Percentiles rank a stretch among this genome's conserved stretches.
Conservation (phyloP, 1,284 basidiomycete genomes). For the Malassezia yamatoensis region DNA sequence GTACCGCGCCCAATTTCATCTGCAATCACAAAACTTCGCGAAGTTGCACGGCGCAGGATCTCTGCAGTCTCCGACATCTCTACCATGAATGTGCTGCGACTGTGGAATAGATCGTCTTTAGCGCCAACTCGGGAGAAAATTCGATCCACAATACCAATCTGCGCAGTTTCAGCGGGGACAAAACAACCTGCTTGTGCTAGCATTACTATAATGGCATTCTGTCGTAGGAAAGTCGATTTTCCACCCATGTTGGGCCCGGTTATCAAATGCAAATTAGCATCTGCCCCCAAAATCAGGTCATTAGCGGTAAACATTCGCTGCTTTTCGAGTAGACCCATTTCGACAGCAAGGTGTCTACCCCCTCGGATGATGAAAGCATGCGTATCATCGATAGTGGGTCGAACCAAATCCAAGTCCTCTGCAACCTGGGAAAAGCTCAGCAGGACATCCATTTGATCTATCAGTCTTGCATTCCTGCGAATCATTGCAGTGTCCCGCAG, state of each 20-base stretch:
- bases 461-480: slow-evolving; percentile 65
- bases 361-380: slow-evolving; percentile 57
- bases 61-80: slow-evolving; percentile 52
- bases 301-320: slow-evolving; percentile 55
- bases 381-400: slow-evolving; percentile 60
- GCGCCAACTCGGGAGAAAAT: slow-evolving; percentile 92
- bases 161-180: slow-evolving; percentile 72
- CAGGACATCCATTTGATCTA: slow-evolving; percentile 81
- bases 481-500: slow-evolving; percentile 14
- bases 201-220: slow-evolving; percentile 78
- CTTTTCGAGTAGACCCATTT: slow-evolving; percentile 67
- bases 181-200: slow-evolving; percentile 86
- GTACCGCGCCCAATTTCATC: slow-evolving; percentile 86
- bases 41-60: slow-evolving; percentile 59
- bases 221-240: slow-evolving; percentile 84
- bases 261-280: slow-evolving; percentile 63
- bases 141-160: slow-evolving; percentile 75
- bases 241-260: slow-evolving; percentile 93
- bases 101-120: slow-evolving; percentile 83
- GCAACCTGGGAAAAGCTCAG: slow-evolving; percentile 74
- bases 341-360: slow-evolving; percentile 85
- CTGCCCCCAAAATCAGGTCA: slow-evolving; percentile 57
- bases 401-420: slow-evolving; percentile 64
- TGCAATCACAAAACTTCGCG: slow-evolving; percentile 31
- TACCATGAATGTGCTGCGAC: slow-evolving; percentile 81